A percentile compares a stretch with the other conserved stretches of the same genome.
phyloP scores from a whole-genome alignment of 768 basidiomycete species.

The Trametopsis cervina region DNA sequence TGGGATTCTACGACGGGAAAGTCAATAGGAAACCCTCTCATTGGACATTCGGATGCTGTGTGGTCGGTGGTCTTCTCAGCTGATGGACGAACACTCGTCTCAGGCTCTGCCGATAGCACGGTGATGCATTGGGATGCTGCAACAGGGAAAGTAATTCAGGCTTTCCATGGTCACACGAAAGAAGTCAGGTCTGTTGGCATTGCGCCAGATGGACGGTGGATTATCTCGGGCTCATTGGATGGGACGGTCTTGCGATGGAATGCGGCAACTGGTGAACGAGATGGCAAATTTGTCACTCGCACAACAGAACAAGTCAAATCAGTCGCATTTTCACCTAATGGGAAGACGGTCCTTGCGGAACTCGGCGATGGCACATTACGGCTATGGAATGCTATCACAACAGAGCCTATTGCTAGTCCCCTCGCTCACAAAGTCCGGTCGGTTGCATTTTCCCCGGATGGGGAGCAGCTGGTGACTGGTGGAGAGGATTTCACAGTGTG shows the following conservation, averaged over 20 bases:
- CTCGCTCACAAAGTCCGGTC: not conserved
- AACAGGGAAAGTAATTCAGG: not conserved
- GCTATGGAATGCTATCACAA: no score
- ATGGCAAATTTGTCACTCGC: constrained; percentile 5
- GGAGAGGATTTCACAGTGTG: constrained; percentile 16
- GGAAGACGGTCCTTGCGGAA: no score
- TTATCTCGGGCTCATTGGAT: constrained; percentile 10
- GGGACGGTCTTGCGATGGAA: constrained; percentile 21
- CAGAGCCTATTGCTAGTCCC: not conserved
- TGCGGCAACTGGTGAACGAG: constrained; percentile 5
- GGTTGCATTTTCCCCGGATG: not conserved
- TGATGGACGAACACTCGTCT: constrained; percentile 17
- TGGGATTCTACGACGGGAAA: not conserved
- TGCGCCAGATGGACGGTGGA: not conserved
- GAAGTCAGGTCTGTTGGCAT: not conserved
- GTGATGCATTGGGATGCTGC: constrained; percentile 19
- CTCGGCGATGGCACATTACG: not conserved
- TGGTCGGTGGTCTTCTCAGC: constrained; percentile 16
- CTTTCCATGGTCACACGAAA: not conserved
- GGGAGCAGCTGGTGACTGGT: constrained; percentile 14
- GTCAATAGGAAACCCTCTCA: not conserved
- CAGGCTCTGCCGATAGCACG: constrained; percentile 18
- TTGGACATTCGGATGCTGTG: constrained; percentile 9
- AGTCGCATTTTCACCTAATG: constrained; percentile 18
- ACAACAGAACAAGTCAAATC: no score